Base-by-base conservation (phyloP, 140 eudicot genomes). In the Oenanthe javanica region DNA sequence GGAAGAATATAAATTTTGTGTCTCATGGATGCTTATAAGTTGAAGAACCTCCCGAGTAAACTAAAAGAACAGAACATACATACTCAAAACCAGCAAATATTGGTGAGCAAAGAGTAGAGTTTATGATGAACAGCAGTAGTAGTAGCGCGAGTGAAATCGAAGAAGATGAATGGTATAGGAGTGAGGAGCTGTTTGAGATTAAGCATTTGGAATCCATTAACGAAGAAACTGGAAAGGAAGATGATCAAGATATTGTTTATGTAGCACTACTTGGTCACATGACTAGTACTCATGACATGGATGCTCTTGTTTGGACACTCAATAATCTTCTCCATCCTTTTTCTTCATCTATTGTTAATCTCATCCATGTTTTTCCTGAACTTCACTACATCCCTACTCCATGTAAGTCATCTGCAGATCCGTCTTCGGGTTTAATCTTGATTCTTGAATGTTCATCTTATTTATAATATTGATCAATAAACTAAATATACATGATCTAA, bases 291-390 rank as follows among this genome's bases (percentile, higher is more conserved):
- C 36, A n/a, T 61, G 69, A 61, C 66, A 88, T 86, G 93, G 97
- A 87, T 79, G 98, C 98, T 9, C 78, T 93, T 74, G 18, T 74
- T 31, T 91, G 97, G 97, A 81, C 97, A 0, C 86, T 93, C 47
- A 85, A 82, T 3, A 46, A 82, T 72, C 80, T 73, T 49, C 79
- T 80, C 18, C 6, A 18, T 71, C 84, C 80, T 12, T 40, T 82
- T 16, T 57, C 82, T 38, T 46, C 71, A 11, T 12, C 88, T 23
- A 40, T 83, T 49, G 86, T 93, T 43, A 91, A 87, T 83, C 89
- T 93, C 76, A 70, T 93, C 21, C 89, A 91, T 75, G 88, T 93
- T 79, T 93, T 84, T 82, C 91, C 95, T 5, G 83, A 82, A 81
- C 69, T 89, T 76, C 90, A 85, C 23, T 82, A 70, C 87, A 83